Conservation (phyloP, 106 monocot species). For the Platanthera guangdongensis region DNA sequence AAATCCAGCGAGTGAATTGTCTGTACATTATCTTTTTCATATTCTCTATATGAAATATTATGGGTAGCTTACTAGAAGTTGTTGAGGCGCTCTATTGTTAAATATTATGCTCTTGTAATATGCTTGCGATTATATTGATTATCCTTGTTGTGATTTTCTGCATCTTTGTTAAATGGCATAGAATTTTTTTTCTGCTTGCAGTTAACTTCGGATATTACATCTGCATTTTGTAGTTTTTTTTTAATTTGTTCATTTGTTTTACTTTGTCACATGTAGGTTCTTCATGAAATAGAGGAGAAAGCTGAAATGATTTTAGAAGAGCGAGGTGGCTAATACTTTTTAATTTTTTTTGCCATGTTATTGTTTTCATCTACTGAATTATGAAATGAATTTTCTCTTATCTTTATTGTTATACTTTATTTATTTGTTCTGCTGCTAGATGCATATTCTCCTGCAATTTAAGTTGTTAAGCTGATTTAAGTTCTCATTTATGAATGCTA, state of each 20-base stretch:
- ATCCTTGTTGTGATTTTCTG: neutral
- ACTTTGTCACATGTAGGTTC: slow-evolving; percentile 39
- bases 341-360: neutral
- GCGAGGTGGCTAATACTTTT: slow-evolving; percentile 41
- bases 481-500: neutral
- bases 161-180: neutral
- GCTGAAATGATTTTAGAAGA: slow-evolving; percentile 83
- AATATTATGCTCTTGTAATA: neutral
- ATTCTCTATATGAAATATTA: neutral
- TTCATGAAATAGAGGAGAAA: slow-evolving; percentile 87
- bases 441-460: neutral
- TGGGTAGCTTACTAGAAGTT: neutral
- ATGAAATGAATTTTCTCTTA: neutral
- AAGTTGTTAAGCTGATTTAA: neutral
- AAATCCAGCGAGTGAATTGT: neutral
- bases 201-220: neutral
- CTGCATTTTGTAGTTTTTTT: neutral
- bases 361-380: neutral
- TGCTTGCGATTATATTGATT: neutral
- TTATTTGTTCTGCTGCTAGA: neutral
- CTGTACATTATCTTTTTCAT: neutral
- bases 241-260: neutral
- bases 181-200: neutral
- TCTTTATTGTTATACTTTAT: neutral
- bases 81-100: neutral